Base-by-base conservation (phyloP, 2,329 filamentous ascomycete species). In the Orbilia blumenaviensis region DNA sequence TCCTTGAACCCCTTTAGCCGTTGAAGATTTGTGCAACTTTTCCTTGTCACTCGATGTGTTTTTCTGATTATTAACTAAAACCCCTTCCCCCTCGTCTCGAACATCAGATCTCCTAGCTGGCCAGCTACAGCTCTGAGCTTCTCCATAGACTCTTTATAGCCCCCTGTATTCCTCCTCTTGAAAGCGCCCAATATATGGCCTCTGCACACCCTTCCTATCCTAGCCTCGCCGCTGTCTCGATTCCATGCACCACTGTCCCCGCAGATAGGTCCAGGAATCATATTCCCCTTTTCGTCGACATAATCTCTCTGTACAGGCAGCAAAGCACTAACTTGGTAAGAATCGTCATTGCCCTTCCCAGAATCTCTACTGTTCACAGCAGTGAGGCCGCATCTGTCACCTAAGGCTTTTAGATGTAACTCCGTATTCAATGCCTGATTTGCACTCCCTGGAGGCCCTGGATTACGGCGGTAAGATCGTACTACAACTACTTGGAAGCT, bases 351-450 rank as follows among this genome's bases (percentile, higher is more conserved):
- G 1, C 7, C 34, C 18, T 29, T 16, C 23, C 36, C 46, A 8
- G 34, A 63, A 12, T 69, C 60, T 18, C 64, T 41, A 9, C 46
- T 44, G 14, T 64, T 76, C 1, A 76, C 38, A 2, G 72, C 72
- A 3, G 72, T 76, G 1, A 76, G 32, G 7, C 72, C 72, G 18
- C 64, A 66, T 21, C 38, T 62, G 23, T 76, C 64, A 2, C 64
- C 25, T 9, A 76, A 27, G 0, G 72, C 72, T 7, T 76, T 76
- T n/a, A 76, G 18, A 29, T 76, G 72, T 14, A 76, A 38, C 10
- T 69, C 64, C 14, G 72, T 76, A 25, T 76, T 76, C n/a, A 76
- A 38, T 3, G 72, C 72, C 32, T 76, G 72, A 23, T 76, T 76
- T 18, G 63, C 63, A 25, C 52, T 67, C 18, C 71, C 71, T 10